Evolutionary conservation across 768 basidiomycete species (phyloP), one percentile per base, ranked within the genome.

Genomic region (Cyathus striatus): DNA sequence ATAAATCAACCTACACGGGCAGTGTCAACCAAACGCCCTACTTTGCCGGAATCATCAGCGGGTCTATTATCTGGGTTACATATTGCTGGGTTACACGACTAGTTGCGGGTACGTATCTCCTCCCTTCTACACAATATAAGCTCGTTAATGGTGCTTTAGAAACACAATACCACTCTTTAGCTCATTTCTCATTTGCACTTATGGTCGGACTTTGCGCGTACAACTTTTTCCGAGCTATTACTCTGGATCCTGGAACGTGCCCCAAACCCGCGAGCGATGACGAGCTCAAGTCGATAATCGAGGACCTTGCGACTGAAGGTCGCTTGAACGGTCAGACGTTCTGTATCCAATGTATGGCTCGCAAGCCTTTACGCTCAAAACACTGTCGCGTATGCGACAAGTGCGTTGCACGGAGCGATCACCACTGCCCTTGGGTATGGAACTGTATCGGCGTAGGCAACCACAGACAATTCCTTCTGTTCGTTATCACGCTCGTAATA

Each of bases 401-500:
- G 40, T 99, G 96, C 54, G 75, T 91, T 16, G 87, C 89, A 10
- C 74, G 93, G 37, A 89, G 84, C 55, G 96, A 99, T 56, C 96
- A 99, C 54, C 94, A 99, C 54, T 98, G 96, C 53, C 96, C 95
- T 1, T 99, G 96, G 96, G 84, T 97, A 13, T 99, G 94, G 94
- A 98, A 98, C 64, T 97, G 95, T 60, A 92, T 98, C 40, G 96
- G 96, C 17, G 73, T 80, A 30, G 85, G 89, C 51, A 99, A 98
- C 55, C 96, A 98, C 54, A 86, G 95, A 4, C 91, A 97, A 60
- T 99, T 99, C 65, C 68, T 97, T 21, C 60, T 95, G n/a, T 99
- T 99, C 55, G 86, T 99, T 13, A 68, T 75, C 0, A 83, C 86
- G 3, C 80, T 99, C 18, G 90, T 98, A 18, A 52, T 81, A 21